Conservation (phyloP, 352 stramenopile species). For the Pythium chondricola region DNA sequence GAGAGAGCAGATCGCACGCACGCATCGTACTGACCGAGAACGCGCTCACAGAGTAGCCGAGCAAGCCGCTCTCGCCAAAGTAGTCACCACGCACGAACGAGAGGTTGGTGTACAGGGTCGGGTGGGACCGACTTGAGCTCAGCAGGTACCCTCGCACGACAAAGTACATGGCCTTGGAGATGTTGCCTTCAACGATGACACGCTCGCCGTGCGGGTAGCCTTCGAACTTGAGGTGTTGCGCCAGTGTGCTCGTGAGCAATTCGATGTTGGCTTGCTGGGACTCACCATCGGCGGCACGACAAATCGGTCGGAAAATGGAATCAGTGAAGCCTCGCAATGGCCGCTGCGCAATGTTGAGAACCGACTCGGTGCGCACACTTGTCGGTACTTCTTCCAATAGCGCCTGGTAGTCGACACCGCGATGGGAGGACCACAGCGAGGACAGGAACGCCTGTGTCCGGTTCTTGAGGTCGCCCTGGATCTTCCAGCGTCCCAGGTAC, state of each 20-base stretch:
- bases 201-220: constrained; percentile 51
- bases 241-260: constrained; percentile 30
- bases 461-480: constrained; percentile 30
- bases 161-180: constrained; percentile 66
- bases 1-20: constrained; percentile 50
- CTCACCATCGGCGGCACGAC: constrained; percentile 3
- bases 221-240: constrained; percentile 45
- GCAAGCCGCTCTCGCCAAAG: constrained; percentile 51
- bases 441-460: constrained; percentile 48
- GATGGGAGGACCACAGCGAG: constrained; percentile 56
- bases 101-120: constrained; percentile 11
- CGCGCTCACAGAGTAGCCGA: constrained; percentile 41
- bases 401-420: constrained; percentile 50
- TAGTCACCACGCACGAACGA: constrained; percentile 47
- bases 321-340: constrained; percentile 32
- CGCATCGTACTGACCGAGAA: constrained; percentile 44
- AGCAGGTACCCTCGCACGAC: constrained; percentile 45
- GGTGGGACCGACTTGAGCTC: constrained; percentile 24
- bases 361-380: constrained; percentile 41
- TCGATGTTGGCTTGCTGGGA: constrained; percentile 20
- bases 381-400: constrained; percentile 45
- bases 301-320: constrained; percentile 38
- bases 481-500: constrained; percentile 48
- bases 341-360: constrained; percentile 37
- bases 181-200: constrained; percentile 55